Percentiles rank a stretch among this genome's conserved stretches.
Conservation (phyloP, 192 early-diverging fungal genomes). For the Coemansia sp. region DNA sequence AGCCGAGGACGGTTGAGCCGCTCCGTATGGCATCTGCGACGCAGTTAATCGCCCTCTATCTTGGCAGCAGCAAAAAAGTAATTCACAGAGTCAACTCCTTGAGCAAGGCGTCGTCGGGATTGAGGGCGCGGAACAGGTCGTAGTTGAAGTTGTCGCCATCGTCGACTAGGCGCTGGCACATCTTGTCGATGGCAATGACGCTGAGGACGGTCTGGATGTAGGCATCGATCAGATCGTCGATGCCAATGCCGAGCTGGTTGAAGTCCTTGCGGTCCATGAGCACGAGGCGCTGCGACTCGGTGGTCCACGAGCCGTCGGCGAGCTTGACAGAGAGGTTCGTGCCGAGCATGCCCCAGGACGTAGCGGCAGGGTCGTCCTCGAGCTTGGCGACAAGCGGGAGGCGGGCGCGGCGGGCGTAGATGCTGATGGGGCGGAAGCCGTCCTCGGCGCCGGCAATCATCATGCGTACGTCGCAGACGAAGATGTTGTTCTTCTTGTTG, state of each 20-base stretch:
- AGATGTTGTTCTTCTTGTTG: conserved; percentile 88
- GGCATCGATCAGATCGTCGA: conserved; percentile 87
- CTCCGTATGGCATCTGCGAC: too few species aligned
- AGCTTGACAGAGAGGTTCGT: conserved; percentile 85
- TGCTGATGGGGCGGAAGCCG: conserved; percentile 83
- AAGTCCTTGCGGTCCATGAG: conserved; percentile 95
- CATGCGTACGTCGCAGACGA: conserved; percentile 82
- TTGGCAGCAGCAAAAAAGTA: neutral
- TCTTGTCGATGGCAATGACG: conserved; percentile 86
- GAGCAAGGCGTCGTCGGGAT: conserved; percentile 64
- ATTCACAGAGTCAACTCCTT: conserved; percentile 48
- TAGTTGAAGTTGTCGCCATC: conserved; percentile 58
- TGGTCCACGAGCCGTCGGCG: conserved; percentile 75
- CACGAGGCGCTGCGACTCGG: conserved; percentile 78
- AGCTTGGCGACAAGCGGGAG: conserved; percentile 67
- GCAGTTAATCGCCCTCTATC: too few species aligned
- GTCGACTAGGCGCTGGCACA: conserved; percentile 64
- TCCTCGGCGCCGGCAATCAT: conserved; percentile 79
- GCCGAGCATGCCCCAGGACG: conserved; percentile 91
- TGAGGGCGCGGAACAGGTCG: conserved; percentile 61
- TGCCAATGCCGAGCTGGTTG: conserved; percentile 81
- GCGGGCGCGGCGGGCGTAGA: conserved; percentile 79
- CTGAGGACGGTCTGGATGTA: conserved; percentile 86
- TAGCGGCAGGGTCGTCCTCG: conserved; percentile 51
- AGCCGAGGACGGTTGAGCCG: too few species aligned